A percentile compares a stretch with the other conserved stretches of the same genome.
These are phyloP conservation scores for Erodium texanum DNA, from an alignment of 441 rosid genomes.

Conservation along the genomic window DNA sequence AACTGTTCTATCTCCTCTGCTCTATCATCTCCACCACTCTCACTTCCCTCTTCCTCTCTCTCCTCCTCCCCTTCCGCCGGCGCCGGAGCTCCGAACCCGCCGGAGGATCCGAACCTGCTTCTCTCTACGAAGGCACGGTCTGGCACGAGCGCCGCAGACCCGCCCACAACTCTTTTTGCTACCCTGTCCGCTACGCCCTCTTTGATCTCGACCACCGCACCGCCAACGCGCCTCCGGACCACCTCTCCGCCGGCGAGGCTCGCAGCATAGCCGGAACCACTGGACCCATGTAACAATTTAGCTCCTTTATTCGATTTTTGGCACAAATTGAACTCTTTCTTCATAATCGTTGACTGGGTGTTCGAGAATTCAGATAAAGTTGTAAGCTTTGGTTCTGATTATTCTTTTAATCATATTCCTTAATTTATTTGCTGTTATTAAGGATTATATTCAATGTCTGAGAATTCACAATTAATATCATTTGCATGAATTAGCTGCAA, in stretches of 20 bases:
- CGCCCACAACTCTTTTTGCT: constrained; percentile 53
- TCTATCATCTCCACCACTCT: constrained; percentile 46
- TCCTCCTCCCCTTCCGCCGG: constrained; percentile 1
- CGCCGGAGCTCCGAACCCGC: neutral
- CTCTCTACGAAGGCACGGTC: constrained; percentile 64
- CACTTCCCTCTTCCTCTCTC: constrained; percentile 22
- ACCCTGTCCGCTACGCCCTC: constrained; percentile 72
- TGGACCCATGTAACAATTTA: constrained; percentile 52
- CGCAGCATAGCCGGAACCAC: neutral
- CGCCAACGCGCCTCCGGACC: constrained; percentile 34
- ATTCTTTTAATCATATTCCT: too few relatives aligned
- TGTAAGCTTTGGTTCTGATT: neutral
- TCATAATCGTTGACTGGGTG: neutral
- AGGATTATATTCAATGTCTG: too few relatives aligned
- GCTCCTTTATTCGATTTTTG: neutral
- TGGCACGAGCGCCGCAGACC: constrained; percentile 88
- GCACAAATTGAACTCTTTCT: neutral
- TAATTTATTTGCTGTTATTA: too few relatives aligned
- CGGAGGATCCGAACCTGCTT: constrained; percentile 17
- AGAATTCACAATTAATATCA: too few relatives aligned
- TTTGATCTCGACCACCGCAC: constrained; percentile 49
- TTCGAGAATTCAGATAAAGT: neutral
- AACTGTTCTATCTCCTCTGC: constrained; percentile 38
- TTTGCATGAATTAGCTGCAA: neutral
- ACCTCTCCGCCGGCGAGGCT: constrained; percentile 40